Percentiles rank a stretch among this genome's conserved stretches.
Conservation (phyloP, 2,329 filamentous ascomycete genomes). For the Hymenoscyphus albidus region DNA sequence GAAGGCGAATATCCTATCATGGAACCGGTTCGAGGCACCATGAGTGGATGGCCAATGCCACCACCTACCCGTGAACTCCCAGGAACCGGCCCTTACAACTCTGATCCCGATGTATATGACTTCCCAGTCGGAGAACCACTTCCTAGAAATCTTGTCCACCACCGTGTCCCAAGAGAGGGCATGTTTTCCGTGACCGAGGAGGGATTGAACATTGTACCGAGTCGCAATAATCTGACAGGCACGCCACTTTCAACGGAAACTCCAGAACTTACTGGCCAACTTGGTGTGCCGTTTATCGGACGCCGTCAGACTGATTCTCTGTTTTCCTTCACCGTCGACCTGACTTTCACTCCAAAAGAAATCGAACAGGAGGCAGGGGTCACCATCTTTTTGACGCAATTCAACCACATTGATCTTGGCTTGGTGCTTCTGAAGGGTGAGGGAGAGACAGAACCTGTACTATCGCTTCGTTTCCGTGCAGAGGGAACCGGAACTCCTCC, state of each 20-base stretch:
- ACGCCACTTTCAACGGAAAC: slow-evolving; percentile 47
- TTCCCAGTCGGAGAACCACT: slow-evolving; percentile 44
- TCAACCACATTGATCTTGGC: slow-evolving; percentile 41
- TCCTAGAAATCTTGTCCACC: slow-evolving; percentile 53
- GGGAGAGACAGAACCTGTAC: background rate
- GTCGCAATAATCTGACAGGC: slow-evolving; percentile 50
- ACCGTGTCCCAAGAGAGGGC: slow-evolving; percentile 43
- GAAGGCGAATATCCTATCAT: slow-evolving; percentile 47
- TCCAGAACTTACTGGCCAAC: slow-evolving; percentile 43
- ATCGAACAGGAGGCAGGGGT: slow-evolving; percentile 49
- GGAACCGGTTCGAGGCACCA: slow-evolving; percentile 41
- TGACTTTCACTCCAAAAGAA: slow-evolving; percentile 39
- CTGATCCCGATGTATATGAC: slow-evolving; percentile 39
- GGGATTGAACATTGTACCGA: slow-evolving; percentile 45
- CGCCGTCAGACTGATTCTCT: slow-evolving; percentile 52
- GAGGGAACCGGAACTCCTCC: slow-evolving; percentile 16
- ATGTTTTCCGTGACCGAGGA: slow-evolving; percentile 46
- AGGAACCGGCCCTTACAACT: slow-evolving; percentile 42
- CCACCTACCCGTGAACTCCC: slow-evolving; percentile 33
- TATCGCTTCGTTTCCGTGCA: slow-evolving; percentile 16
- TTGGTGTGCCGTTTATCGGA: slow-evolving; percentile 49
- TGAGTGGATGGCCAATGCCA: slow-evolving; percentile 37
- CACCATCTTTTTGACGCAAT: slow-evolving; percentile 45
- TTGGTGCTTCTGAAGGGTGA: slow-evolving; percentile 11
- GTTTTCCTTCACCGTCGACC: slow-evolving; percentile 45